These are phyloP conservation scores for Penicillium waksmanii DNA, from an alignment of 495 filamentous ascomycete species.

Conservation along the genomic window DNA sequence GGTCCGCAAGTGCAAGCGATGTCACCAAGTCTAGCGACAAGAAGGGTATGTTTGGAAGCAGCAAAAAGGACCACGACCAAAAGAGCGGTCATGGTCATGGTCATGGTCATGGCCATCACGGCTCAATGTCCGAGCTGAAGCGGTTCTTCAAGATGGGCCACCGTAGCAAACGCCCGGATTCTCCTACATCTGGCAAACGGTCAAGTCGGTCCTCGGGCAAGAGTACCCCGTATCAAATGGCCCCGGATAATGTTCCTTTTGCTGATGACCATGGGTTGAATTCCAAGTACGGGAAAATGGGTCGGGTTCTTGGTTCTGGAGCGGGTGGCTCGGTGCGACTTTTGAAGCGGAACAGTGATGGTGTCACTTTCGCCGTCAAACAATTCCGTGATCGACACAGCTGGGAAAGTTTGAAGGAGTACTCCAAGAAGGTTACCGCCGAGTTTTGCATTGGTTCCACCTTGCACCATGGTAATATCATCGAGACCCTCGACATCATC, in stretches of 20 bases:
- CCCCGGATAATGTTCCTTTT: conserved; percentile 75
- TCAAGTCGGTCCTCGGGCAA: conserved; percentile 53
- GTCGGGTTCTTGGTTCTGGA: conserved; percentile 89
- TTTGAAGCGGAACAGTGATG: conserved; percentile 89
- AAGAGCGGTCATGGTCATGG: conserved; percentile 44
- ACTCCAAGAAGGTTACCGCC: conserved; percentile 98
- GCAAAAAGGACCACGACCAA: conserved; percentile 46
- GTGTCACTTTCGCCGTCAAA: conserved; percentile 94
- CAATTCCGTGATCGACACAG: conserved; percentile 92
- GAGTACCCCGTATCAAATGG: conserved; percentile 61
- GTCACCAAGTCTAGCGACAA: conserved; percentile 48
- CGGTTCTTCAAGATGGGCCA: conserved; percentile 82
- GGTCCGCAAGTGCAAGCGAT: conserved; percentile 52
- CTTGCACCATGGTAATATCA: conserved; percentile 96
- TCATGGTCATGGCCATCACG: conserved; percentile 53
- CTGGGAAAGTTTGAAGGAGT: conserved; percentile 92
- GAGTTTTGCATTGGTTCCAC: conserved; percentile 99
- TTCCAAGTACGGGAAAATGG: conserved; percentile 93
- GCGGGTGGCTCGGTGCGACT: conserved; percentile 94
- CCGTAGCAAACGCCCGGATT: conserved; percentile 68
- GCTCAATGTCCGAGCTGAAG: conserved; percentile 93
- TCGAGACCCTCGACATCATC: conserved; percentile 96
- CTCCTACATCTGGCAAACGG: conserved; percentile 53
- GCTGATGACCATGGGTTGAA: conserved; percentile 90
- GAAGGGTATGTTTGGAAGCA: conserved; percentile 49